Conservation (phyloP, 352 stramenopile species). For the Phytophthora capsici region DNA sequence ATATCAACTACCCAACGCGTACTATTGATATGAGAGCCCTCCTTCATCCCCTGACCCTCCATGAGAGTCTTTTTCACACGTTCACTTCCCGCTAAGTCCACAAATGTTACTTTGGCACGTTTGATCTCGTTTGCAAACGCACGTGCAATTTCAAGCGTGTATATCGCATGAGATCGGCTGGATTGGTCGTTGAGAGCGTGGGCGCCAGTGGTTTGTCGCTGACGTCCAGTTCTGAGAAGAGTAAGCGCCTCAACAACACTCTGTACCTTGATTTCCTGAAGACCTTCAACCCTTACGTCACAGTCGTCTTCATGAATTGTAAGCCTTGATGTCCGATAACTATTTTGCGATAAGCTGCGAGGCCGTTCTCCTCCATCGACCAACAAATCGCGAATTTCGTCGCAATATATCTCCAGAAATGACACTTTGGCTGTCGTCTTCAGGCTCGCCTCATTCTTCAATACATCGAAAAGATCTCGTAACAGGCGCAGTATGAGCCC, state of each 20-base stretch:
- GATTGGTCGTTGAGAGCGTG: constrained; percentile 85
- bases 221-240: constrained; percentile 66
- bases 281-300: constrained; percentile 73
- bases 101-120: constrained; percentile 67
- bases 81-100: constrained; percentile 87
- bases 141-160: constrained; percentile 77
- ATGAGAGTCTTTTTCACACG: constrained; percentile 79
- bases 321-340: constrained; percentile 36
- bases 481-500: constrained; percentile 83
- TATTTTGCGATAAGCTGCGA: constrained; percentile 38
- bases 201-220: constrained; percentile 71
- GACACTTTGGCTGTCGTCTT: constrained; percentile 64
- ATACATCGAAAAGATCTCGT: constrained; percentile 61
- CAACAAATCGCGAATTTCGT: constrained; percentile 96
- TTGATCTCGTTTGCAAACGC: constrained; percentile 26
- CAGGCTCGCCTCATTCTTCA: constrained; percentile 34
- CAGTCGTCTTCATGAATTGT: constrained; percentile 49
- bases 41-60: constrained; percentile 85
- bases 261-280: constrained; percentile 66
- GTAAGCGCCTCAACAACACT: constrained; percentile 59
- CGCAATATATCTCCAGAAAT: constrained; percentile 97
- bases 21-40: constrained; percentile 87
- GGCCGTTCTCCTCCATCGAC: constrained; percentile 34
- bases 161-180: constrained; percentile 86
- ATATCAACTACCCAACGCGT: background rate